phyloP scores from a whole-genome alignment of 2,329 filamentous ascomycete genomes.

The Xylaria sp. region DNA sequence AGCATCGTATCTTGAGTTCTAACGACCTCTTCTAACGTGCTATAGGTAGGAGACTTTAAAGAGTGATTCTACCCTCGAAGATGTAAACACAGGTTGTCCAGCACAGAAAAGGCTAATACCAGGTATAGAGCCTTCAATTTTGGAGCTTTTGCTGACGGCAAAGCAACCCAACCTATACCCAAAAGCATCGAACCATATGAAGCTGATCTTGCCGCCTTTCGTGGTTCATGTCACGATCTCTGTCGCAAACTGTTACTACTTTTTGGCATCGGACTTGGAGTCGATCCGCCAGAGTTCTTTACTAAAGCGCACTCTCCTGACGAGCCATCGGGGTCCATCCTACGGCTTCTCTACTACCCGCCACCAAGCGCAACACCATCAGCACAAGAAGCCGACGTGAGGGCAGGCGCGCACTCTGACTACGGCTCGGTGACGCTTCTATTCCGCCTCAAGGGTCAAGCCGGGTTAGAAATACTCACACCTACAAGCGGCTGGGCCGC shows the following conservation, averaged over 20 bases:
- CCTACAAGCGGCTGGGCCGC: conserved; percentile 66
- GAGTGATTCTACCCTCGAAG: conserved; percentile 63
- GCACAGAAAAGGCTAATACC: conserved; percentile 23
- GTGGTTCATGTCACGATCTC: conserved; percentile 74
- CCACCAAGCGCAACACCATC: conserved; percentile 57
- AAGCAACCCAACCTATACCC: conserved; percentile 82
- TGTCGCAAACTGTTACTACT: conserved; percentile 78
- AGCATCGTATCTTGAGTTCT: conserved; percentile 3
- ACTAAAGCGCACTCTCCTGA: conserved; percentile 59
- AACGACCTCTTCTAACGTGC: conserved; percentile 21
- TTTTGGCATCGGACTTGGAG: conserved; percentile 79
- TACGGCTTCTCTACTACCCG: conserved; percentile 80
- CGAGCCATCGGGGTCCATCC: conserved; percentile 65
- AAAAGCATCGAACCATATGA: conserved; percentile 68
- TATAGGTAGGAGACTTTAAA: conserved; percentile 83
- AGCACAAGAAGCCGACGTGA: conserved; percentile 69
- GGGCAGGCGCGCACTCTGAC: conserved; percentile 92
- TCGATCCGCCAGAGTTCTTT: conserved; percentile 65
- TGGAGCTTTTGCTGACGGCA: conserved; percentile 75
- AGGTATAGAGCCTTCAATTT: conserved; percentile 85
- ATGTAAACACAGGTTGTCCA: neutral
- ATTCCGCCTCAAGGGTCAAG: conserved; percentile 86
- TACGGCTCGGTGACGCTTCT: conserved; percentile 80
- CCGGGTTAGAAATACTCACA: conserved; percentile 84
- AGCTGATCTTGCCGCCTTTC: conserved; percentile 72